These are phyloP conservation scores for Pseudopediastrum boryanum DNA, from an alignment of 139 green algal genomes.

Conservation along the genomic window DNA sequence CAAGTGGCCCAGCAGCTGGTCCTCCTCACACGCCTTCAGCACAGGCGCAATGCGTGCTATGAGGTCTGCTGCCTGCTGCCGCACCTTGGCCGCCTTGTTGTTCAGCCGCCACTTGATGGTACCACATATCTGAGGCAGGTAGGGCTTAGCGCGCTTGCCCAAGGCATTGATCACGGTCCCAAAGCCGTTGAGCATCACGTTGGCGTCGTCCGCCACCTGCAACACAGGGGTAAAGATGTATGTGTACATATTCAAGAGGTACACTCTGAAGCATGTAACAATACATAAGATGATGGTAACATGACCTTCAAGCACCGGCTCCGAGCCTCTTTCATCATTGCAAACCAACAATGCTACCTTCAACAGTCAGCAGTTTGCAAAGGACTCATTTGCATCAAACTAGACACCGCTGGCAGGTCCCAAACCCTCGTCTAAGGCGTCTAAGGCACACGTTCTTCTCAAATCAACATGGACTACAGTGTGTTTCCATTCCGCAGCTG, in stretches of 20 bases:
- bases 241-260: no score
- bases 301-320: no score
- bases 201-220: constrained; percentile 79
- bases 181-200: constrained; percentile 98
- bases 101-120: constrained; percentile 99
- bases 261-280: no score
- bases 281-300: no score
- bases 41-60: constrained; percentile 93
- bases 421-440: background rate
- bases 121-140: constrained; percentile 98
- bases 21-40: constrained; percentile 95
- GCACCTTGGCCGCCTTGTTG: constrained; percentile 96
- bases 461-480: no score
- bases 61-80: constrained; percentile 97
- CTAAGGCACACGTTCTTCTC: background rate
- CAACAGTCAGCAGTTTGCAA: no score
- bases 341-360: no score
- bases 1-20: constrained; percentile 96
- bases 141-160: constrained; percentile 91
- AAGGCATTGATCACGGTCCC: constrained; percentile 95
- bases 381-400: no score
- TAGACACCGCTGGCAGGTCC: no score
- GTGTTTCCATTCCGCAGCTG: no score
- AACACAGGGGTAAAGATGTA: no score
- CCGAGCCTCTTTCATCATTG: no score